phyloP scores from a whole-genome alignment of 176 grass and related monocot genomes.

The Avena sativa region DNA sequence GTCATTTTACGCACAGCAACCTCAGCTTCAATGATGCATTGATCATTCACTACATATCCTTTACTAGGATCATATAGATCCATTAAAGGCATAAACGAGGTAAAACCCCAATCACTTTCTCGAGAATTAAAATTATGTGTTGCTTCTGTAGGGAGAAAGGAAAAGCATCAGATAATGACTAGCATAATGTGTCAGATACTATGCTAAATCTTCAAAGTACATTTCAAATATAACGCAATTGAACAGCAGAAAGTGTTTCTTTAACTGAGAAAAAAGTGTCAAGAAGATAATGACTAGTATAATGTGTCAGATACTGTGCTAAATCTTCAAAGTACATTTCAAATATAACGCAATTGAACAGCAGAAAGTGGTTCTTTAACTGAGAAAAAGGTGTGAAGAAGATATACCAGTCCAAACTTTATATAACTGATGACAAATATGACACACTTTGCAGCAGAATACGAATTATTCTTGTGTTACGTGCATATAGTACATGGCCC shows the following conservation, averaged over 20 bases:
- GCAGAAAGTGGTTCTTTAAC: constrained; percentile 4
- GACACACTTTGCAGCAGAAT: background rate
- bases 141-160: constrained; percentile 48
- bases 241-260: constrained; percentile 18
- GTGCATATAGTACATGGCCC: background rate
- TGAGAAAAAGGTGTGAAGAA: background rate
- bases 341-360: constrained; percentile 22
- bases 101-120: constrained; percentile 88
- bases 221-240: constrained; percentile 12
- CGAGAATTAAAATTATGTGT: constrained; percentile 56
- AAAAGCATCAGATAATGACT: constrained; percentile 21
- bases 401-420: background rate
- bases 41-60: constrained; percentile 76
- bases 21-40: constrained; percentile 79
- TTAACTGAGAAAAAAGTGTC: background rate
- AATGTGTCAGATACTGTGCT: constrained; percentile 7
- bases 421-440: background rate
- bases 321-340: constrained; percentile 10
- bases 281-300: constrained; percentile 20
- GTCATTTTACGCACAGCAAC: constrained; percentile 62
- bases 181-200: background rate
- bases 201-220: constrained; percentile 23
- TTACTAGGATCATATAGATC: constrained; percentile 71
- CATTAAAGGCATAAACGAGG: constrained; percentile 70
- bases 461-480: background rate